Percentiles rank a stretch among this genome's conserved stretches.
Evolutionary conservation across 2,329 filamentous ascomycete species (phyloP).

Genomic region (Colletotrichum plurivorum): DNA sequence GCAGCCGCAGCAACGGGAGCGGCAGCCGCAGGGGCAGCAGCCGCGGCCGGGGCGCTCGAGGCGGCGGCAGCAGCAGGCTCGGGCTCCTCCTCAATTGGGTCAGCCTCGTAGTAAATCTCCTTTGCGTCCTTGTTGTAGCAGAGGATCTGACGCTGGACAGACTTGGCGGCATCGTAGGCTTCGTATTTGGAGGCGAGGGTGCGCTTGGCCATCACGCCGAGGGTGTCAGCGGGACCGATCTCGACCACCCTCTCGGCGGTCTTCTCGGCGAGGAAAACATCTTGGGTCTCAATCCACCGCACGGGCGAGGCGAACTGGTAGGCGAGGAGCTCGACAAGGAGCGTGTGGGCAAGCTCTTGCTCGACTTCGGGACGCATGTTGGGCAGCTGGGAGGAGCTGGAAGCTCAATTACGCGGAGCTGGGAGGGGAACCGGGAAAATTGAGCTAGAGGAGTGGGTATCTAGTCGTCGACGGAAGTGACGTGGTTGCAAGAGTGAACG

Average conservation of each 20-base stretch:
- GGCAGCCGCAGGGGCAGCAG: conserved; percentile 66
- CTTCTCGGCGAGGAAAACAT: conserved; percentile 98
- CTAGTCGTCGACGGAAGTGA: conserved; percentile 32
- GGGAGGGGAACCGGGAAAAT: conserved; percentile 40
- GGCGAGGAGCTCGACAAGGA: conserved; percentile 98
- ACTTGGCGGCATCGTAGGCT: conserved; percentile 97
- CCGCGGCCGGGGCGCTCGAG: conserved; percentile 61
- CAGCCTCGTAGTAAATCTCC: conserved; percentile 99
- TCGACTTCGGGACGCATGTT: conserved; percentile 98
- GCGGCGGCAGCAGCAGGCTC: conserved; percentile 65
- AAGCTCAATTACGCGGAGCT: conserved; percentile 38
- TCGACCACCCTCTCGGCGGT: conserved; percentile 97
- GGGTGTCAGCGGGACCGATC: conserved; percentile 95
- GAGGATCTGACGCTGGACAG: conserved; percentile 95
- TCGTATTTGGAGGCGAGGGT: conserved; percentile 98
- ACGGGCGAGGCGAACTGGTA: conserved; percentile 99
- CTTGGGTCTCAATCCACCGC: conserved; percentile 99
- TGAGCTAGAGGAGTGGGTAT: conserved; percentile 34
- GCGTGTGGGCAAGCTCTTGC: conserved; percentile 98
- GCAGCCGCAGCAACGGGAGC: conserved; percentile 70
- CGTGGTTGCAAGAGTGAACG: conserved; percentile 1
- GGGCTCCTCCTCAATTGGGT: conserved; percentile 92
- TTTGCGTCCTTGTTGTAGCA: conserved; percentile 99
- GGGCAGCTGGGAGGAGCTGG: conserved; percentile 46
- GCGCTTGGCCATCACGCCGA: conserved; percentile 97